Conservation (phyloP, 2,329 filamentous ascomycete genomes). For the Paraphoma chrysanthemicola region DNA sequence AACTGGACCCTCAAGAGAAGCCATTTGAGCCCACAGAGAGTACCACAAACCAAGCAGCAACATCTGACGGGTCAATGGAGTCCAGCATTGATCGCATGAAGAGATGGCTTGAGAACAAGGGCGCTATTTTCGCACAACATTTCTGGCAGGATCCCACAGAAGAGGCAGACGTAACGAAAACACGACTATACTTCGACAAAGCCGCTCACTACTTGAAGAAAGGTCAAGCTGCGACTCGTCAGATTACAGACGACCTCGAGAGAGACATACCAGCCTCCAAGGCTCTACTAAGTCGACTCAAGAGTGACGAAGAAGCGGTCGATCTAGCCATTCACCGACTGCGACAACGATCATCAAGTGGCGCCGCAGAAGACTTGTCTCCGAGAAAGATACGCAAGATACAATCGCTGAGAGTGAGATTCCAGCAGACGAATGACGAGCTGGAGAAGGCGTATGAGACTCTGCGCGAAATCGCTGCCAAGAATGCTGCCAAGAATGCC, state of each 20-base stretch:
- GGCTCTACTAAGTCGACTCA: constrained; percentile 32
- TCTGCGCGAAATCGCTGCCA: constrained; percentile 15
- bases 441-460: constrained; percentile 20
- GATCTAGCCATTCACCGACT: constrained; percentile 18
- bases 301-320: constrained; percentile 31
- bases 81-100: constrained; percentile 38
- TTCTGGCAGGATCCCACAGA: constrained; percentile 44
- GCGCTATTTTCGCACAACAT: constrained; percentile 30
- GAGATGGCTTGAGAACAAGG: constrained; percentile 35
- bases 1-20: neutral
- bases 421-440: constrained; percentile 26
- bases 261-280: constrained; percentile 34
- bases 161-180: constrained; percentile 27
- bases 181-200: constrained; percentile 28
- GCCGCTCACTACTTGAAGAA: constrained; percentile 25
- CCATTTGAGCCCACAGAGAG: neutral
- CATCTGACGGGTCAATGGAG: constrained; percentile 15
- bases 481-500: constrained; percentile 6
- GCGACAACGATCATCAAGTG: constrained; percentile 9
- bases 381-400: constrained; percentile 16
- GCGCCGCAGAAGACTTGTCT: constrained; percentile 6
- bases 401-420: constrained; percentile 16
- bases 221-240: constrained; percentile 27
- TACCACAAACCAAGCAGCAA: neutral
- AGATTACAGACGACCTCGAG: constrained; percentile 33